Percentiles rank a stretch among this genome's conserved stretches.
Conservation (phyloP, 495 filamentous ascomycete genomes). For the Collariella sp. region DNA sequence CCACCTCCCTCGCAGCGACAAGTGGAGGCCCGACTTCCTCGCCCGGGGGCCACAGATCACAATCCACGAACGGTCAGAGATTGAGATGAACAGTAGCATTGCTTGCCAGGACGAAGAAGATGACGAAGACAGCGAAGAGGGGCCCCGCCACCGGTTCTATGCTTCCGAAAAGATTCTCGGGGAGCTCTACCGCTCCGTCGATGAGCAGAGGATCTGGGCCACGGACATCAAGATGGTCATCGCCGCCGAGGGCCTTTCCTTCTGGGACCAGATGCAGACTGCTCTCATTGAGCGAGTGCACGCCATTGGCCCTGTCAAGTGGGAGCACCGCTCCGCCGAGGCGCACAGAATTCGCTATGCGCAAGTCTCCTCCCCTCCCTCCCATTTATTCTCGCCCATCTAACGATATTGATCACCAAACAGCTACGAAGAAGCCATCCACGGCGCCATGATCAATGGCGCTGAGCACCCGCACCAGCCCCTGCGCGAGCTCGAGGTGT, state of each 20-base stretch:
- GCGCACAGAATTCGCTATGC: conserved; percentile 46
- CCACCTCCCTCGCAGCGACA: conserved; percentile 19
- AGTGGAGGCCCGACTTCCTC: conserved; percentile 40
- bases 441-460: conserved; percentile 47
- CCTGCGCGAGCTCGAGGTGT: conserved; percentile 67
- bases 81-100: conserved; percentile 35
- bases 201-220: conserved; percentile 60
- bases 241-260: conserved; percentile 10
- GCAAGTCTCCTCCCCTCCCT: conserved; percentile 31
- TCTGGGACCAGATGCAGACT: conserved; percentile 41
- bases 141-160: conserved; percentile 50
- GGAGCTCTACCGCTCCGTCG: conserved; percentile 61
- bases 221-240: conserved; percentile 40
- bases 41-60: conserved; percentile 54
- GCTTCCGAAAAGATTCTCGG: conserved; percentile 61
- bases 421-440: conserved; percentile 60
- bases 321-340: conserved; percentile 31
- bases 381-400: not conserved
- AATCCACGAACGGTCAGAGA: conserved; percentile 39
- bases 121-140: conserved; percentile 48
- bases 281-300: conserved; percentile 32
- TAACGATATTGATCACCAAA: not conserved
- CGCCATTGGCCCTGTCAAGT: conserved; percentile 17
- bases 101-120: conserved; percentile 27
- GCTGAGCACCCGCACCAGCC: conserved; percentile 48